phyloP scores from a whole-genome alignment of 306 rosid species.

The Coriaria nepalensis region DNA sequence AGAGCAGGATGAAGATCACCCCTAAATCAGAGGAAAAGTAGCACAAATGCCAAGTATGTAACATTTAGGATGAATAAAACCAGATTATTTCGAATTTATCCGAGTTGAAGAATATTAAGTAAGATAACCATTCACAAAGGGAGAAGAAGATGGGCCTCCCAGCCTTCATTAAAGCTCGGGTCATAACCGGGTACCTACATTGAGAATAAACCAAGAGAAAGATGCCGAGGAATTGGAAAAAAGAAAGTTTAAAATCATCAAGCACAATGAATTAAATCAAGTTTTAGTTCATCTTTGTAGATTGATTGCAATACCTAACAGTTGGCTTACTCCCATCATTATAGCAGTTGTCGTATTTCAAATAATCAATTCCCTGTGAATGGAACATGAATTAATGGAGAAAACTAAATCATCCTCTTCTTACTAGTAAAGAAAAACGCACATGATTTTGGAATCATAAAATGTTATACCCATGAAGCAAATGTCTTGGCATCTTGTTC shows the following conservation, averaged over 20 bases:
- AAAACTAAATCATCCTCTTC: neutral
- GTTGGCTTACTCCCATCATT: conserved; percentile 68
- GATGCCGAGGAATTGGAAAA: conserved; percentile 1
- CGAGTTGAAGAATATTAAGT: conserved; percentile 1
- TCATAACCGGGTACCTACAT: conserved; percentile 75
- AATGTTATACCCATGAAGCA: conserved; percentile 71
- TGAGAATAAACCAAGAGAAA: conserved; percentile 3
- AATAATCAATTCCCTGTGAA: conserved; percentile 83
- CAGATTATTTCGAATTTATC: neutral
- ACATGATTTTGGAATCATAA: neutral
- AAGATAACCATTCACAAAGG: conserved; percentile 78
- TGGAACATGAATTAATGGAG: neutral
- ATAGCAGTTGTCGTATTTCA: conserved; percentile 89
- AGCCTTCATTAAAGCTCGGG: conserved; percentile 70
- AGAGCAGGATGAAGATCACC: conserved; percentile 94
- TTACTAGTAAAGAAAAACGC: neutral
- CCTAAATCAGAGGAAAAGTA: conserved; percentile 21
- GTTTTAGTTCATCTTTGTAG: neutral
- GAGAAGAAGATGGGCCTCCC: conserved; percentile 85
- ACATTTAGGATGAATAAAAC: neutral
- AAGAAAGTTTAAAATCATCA: neutral
- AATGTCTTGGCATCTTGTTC: conserved; percentile 83
- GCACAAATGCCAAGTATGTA: neutral
- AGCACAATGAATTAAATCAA: neutral
- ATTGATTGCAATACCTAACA: conserved; percentile 31